Evolutionary conservation across 176 grass and related monocot species (phyloP).

Genomic region (Calamus simplicifolius): DNA sequence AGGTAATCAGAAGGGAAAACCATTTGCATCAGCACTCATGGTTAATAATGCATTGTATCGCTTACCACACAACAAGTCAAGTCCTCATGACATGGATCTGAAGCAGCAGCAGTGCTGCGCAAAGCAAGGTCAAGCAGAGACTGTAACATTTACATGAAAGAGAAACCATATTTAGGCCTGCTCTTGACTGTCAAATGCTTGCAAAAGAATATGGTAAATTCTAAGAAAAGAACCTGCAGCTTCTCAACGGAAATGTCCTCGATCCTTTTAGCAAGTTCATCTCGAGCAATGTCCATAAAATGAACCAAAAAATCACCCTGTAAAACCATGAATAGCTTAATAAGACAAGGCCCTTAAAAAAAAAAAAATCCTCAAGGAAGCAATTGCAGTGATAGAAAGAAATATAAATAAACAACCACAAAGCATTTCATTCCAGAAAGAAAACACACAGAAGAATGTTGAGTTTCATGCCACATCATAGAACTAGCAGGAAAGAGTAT

Average conservation of each 20-base stretch:
- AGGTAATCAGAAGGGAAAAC: constrained; percentile 5
- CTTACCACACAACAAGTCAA: constrained; percentile 93
- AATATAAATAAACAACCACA: too few relatives aligned
- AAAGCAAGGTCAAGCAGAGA: constrained; percentile 93
- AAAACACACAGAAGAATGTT: too few relatives aligned
- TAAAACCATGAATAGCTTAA: constrained; percentile 22
- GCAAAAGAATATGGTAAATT: not conserved
- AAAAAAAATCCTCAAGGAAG: too few relatives aligned
- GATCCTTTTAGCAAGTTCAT: constrained; percentile 84
- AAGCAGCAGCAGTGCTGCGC: constrained; percentile 77
- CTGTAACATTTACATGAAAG: constrained; percentile 34
- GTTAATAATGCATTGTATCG: constrained; percentile 18
- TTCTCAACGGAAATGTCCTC: constrained; percentile 95
- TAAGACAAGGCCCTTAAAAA: constrained; percentile 25
- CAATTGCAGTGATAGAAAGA: too few relatives aligned
- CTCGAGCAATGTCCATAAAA: constrained; percentile 99
- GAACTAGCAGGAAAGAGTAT: too few relatives aligned
- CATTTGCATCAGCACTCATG: not conserved
- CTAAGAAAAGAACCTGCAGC: constrained; percentile 53
- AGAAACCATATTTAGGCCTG: constrained; percentile 21
- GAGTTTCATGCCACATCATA: too few relatives aligned
- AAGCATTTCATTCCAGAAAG: too few relatives aligned
- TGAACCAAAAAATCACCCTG: constrained; percentile 99
- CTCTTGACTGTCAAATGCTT: not conserved
- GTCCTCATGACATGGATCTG: constrained; percentile 91